phyloP scores from a whole-genome alignment of 345 rosid genomes.

The Heritiera fomes region DNA sequence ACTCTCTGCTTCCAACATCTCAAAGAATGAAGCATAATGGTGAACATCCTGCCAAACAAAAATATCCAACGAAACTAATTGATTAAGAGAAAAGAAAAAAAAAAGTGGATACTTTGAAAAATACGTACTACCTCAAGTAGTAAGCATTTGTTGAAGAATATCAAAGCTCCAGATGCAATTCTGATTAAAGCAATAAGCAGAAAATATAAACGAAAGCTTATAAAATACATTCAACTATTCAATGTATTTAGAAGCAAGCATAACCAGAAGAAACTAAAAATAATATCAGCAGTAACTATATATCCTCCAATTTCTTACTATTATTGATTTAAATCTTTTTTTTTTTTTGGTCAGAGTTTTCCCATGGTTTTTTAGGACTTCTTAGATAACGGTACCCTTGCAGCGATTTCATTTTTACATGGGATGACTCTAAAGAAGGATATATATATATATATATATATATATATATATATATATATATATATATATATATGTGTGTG shows the following conservation, averaged over 20 bases:
- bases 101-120: not conserved
- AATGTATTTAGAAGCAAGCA: not conserved
- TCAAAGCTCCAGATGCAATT: slow-evolving; percentile 51
- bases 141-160: slow-evolving; percentile 64
- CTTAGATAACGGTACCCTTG: not conserved
- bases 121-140: slow-evolving; percentile 36
- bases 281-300: not conserved
- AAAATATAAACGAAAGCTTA: not conserved
- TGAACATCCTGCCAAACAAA: slow-evolving; percentile 47
- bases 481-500: too few relatives aligned
- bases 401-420: not conserved
- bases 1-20: slow-evolving; percentile 64
- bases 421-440: not conserved
- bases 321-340: not conserved
- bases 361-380: not conserved
- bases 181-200: slow-evolving; percentile 37
- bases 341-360: too few relatives aligned
- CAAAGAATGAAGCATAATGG: slow-evolving; percentile 55
- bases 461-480: too few relatives aligned
- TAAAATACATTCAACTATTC: not conserved
- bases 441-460: too few relatives aligned
- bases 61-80: not conserved
- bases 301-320: not conserved
- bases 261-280: not conserved
- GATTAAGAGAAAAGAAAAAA: not conserved